Percentiles rank a stretch among this genome's conserved stretches.
Conservation (phyloP, 176 grass and related monocot species). For the Luzula sylvatica region DNA sequence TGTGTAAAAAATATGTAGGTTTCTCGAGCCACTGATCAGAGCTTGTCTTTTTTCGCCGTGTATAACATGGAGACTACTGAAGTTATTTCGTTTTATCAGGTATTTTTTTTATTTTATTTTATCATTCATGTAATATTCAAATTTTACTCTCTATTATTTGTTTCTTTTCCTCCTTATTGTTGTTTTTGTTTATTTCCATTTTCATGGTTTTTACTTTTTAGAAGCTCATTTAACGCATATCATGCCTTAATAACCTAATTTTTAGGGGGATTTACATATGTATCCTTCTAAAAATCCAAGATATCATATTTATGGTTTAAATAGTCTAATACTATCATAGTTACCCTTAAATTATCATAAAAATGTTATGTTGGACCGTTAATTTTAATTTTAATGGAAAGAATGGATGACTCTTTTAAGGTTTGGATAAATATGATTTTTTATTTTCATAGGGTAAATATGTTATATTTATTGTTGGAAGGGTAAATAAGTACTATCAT, state of each 20-base stretch:
- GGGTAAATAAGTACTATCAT: background rate
- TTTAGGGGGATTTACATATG: too few relatives aligned
- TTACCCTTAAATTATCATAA: background rate
- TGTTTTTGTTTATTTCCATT: too few relatives aligned
- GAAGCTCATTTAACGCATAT: too few relatives aligned
- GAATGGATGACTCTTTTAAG: slow-evolving; percentile 12
- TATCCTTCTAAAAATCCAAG: too few relatives aligned
- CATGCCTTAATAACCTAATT: too few relatives aligned
- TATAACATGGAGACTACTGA: slow-evolving; percentile 99
- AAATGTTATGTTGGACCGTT: background rate
- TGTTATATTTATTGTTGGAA: too few relatives aligned
- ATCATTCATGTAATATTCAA: background rate
- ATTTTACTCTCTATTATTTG: background rate
- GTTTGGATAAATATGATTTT: too few relatives aligned
- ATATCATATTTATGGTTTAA: background rate
- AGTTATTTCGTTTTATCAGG: slow-evolving; percentile 90
- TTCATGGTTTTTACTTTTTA: too few relatives aligned
- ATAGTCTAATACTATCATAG: background rate
- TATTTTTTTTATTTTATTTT: slow-evolving; percentile 6
- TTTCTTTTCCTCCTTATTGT: too few relatives aligned
- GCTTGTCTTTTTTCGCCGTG: slow-evolving; percentile 83
- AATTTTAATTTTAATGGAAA: background rate
- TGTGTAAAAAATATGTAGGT: slow-evolving; percentile 32
- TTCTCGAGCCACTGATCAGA: slow-evolving; percentile 68
- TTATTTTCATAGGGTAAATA: too few relatives aligned